A percentile compares a stretch with the other conserved stretches of the same genome.
These are phyloP conservation scores for Pneumocystis wakefieldiae DNA, from an alignment of 1,139 yeast species.

Conservation along the genomic window DNA sequence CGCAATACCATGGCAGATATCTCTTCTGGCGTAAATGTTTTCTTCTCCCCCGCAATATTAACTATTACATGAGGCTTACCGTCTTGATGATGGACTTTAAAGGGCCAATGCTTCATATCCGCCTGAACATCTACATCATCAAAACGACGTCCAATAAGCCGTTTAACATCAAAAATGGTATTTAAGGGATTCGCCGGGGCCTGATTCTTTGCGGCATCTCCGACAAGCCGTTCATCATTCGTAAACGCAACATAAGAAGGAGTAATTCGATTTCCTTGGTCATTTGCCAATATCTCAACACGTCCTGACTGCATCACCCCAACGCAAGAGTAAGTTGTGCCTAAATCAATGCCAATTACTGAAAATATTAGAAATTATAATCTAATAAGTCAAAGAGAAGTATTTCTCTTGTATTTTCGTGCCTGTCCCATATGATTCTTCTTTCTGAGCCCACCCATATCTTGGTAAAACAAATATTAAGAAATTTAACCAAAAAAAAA, in stretches of 20 bases:
- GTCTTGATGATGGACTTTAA: slow-evolving; percentile 46
- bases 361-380: not conserved
- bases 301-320: slow-evolving; percentile 87
- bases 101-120: slow-evolving; percentile 74
- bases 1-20: slow-evolving; percentile 81
- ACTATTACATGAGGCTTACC: slow-evolving; percentile 75
- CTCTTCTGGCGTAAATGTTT: slow-evolving; percentile 75
- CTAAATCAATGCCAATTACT: slow-evolving; percentile 74
- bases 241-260: slow-evolving; percentile 84
- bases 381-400: not conserved
- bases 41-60: slow-evolving; percentile 49
- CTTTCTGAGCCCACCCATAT: slow-evolving; percentile 16
- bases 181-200: slow-evolving; percentile 68
- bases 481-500: not conserved
- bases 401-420: slow-evolving; percentile 8
- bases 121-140: slow-evolving; percentile 63
- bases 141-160: slow-evolving; percentile 70
- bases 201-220: slow-evolving; percentile 91
- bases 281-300: slow-evolving; percentile 85
- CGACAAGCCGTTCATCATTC: slow-evolving; percentile 73
- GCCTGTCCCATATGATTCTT: slow-evolving; percentile 29
- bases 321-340: slow-evolving; percentile 85
- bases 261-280: slow-evolving; percentile 90
- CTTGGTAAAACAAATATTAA: not conserved
- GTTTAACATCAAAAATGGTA: slow-evolving; percentile 62